Evolutionary conservation across 805 yeast species (phyloP).

Genomic region (Teunomyces funiuensis): DNA sequence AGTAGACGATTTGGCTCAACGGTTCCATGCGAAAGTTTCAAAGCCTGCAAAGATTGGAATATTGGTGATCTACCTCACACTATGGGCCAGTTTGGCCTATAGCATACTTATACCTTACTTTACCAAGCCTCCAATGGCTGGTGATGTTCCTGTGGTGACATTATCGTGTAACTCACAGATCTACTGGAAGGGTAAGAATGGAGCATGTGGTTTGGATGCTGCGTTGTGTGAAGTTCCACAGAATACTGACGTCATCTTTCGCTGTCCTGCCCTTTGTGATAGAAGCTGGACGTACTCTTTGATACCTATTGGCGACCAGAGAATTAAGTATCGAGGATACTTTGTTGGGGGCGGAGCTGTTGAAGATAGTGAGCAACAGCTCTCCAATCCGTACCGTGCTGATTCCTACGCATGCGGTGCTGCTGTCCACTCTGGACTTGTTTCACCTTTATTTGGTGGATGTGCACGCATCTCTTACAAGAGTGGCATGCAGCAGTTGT

Average conservation of each 20-base stretch:
- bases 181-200: constrained; percentile 74
- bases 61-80: constrained; percentile 37
- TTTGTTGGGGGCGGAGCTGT: constrained; percentile 73
- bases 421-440: constrained; percentile 80
- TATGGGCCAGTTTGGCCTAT: constrained; percentile 47
- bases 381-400: constrained; percentile 72
- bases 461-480: constrained; percentile 62
- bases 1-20: constrained; percentile 46
- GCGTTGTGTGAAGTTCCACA: constrained; percentile 52
- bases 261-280: constrained; percentile 90
- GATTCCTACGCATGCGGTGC: constrained; percentile 91
- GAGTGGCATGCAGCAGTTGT: constrained; percentile 50
- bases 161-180: constrained; percentile 49
- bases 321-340: constrained; percentile 68
- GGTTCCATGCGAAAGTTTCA: constrained; percentile 30
- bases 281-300: constrained; percentile 74
- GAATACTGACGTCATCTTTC: constrained; percentile 48
- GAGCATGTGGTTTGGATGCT: constrained; percentile 73
- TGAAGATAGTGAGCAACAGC: constrained; percentile 8
- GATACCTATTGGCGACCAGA: constrained; percentile 67
- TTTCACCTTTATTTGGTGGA: constrained; percentile 77
- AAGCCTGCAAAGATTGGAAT: constrained; percentile 24
- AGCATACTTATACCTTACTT: constrained; percentile 47
- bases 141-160: constrained; percentile 33
- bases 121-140: constrained; percentile 26